Conservation (phyloP, 352 stramenopile species). For the Pythium brachiatum region DNA sequence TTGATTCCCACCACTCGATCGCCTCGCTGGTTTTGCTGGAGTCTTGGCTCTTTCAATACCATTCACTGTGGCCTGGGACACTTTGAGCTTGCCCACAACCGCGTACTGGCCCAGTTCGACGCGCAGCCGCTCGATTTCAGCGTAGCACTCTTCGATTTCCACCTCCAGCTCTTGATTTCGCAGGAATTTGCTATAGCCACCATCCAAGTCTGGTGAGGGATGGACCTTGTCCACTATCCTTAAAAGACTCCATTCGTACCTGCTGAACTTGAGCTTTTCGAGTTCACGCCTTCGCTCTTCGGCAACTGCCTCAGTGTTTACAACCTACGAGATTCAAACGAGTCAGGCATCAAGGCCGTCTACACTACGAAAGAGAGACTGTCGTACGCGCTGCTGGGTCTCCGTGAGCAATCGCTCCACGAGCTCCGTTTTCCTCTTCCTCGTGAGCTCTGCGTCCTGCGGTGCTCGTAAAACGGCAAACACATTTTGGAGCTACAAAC, state of each 20-base stretch:
- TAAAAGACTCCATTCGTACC: too few relatives aligned
- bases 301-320: slow-evolving; percentile 48
- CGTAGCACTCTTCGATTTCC: slow-evolving; percentile 57
- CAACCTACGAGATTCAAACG: slow-evolving; percentile 38
- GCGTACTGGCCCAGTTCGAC: slow-evolving; percentile 26
- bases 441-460: slow-evolving; percentile 61
- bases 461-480: slow-evolving; percentile 56
- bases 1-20: not conserved
- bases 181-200: slow-evolving; percentile 57
- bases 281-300: slow-evolving; percentile 58
- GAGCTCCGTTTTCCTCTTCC: slow-evolving; percentile 56
- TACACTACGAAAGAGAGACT: not conserved
- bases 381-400: slow-evolving; percentile 48
- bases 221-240: too few relatives aligned
- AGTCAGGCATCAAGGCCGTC: not conserved
- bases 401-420: slow-evolving; percentile 60
- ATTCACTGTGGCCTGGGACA: slow-evolving; percentile 20
- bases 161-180: slow-evolving; percentile 60
- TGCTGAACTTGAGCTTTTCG: slow-evolving; percentile 51
- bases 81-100: slow-evolving; percentile 46
- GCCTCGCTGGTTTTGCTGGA: not conserved
- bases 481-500: slow-evolving; percentile 47
- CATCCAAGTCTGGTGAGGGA: too few relatives aligned
- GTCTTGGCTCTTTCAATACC: not conserved
- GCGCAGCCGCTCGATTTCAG: slow-evolving; percentile 51